phyloP scores from a whole-genome alignment of 2,329 filamentous ascomycete species.

The Fonsecaea multimorphosa region DNA sequence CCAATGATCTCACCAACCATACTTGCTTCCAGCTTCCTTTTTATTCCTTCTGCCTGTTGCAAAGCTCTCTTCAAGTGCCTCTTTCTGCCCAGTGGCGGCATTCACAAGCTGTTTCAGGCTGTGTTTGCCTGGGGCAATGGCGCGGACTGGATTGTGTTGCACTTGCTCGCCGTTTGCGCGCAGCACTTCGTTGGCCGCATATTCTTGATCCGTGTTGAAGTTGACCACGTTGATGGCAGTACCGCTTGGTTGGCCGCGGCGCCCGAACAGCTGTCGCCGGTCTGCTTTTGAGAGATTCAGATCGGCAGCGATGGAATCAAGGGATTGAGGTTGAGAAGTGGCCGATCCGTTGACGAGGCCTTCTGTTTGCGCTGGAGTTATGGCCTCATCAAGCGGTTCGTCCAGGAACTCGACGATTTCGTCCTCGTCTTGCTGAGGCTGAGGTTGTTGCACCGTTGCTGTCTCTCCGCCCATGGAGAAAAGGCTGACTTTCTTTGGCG shows the following conservation, averaged over 20 bases:
- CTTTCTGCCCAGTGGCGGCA: constrained; percentile 79
- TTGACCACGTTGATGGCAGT: constrained; percentile 71
- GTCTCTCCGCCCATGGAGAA: constrained; percentile 44
- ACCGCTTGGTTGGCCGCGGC: constrained; percentile 49
- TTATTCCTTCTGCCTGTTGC: constrained; percentile 78
- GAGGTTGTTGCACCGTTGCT: constrained; percentile 16
- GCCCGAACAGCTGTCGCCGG: constrained; percentile 84
- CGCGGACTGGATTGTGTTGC: constrained; percentile 80
- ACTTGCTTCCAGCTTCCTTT: constrained; percentile 78
- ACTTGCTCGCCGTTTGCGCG: constrained; percentile 71
- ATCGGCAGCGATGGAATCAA: constrained; percentile 74
- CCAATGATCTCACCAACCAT: constrained; percentile 70
- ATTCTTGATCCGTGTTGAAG: constrained; percentile 89
- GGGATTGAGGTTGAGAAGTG: constrained; percentile 55
- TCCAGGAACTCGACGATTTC: constrained; percentile 50
- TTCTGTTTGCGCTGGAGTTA: constrained; percentile 33
- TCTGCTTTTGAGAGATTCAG: constrained; percentile 79
- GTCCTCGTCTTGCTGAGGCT: constrained; percentile 28
- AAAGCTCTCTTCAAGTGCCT: constrained; percentile 91
- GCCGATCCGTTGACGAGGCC: constrained; percentile 23
- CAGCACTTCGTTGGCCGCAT: constrained; percentile 79
- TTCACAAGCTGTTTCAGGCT: constrained; percentile 85
- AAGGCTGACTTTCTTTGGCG: constrained; percentile 53
- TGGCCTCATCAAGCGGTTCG: constrained; percentile 38
- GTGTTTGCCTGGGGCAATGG: constrained; percentile 86